Conservation (phyloP, 805 yeast species). For the Cyberlindnera japonica region DNA sequence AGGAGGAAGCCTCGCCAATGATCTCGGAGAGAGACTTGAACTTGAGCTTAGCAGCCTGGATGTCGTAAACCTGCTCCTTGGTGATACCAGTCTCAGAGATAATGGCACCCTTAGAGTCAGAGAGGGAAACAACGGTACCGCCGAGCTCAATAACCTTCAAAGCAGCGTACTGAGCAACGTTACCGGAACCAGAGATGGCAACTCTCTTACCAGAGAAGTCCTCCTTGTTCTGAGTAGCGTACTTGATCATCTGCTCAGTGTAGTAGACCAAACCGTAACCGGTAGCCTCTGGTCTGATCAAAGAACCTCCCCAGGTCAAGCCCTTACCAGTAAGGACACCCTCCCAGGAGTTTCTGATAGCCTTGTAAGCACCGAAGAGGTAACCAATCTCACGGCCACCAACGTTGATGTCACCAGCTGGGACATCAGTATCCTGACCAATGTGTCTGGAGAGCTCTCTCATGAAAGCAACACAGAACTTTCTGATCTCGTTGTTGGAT, state of each 20-base stretch:
- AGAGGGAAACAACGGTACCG: constrained; percentile 87
- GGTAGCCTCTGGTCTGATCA: constrained; percentile 98
- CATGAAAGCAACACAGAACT: constrained; percentile 96
- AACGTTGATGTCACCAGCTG: constrained; percentile 99
- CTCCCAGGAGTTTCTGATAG: constrained; percentile 85
- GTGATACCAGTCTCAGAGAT: constrained; percentile 80
- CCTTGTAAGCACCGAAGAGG: constrained; percentile 96
- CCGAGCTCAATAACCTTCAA: constrained; percentile 96
- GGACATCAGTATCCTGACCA: constrained; percentile 96
- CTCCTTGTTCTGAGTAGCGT: constrained; percentile 87
- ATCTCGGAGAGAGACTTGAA: constrained; percentile 73
- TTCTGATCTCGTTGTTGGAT: constrained; percentile 90
- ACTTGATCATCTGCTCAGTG: constrained; percentile 96
- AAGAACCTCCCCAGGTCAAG: constrained; percentile 97
- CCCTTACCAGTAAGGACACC: constrained; percentile 99
- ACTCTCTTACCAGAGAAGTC: constrained; percentile 90
- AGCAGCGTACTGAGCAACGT: constrained; percentile 99
- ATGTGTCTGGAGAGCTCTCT: constrained; percentile 92
- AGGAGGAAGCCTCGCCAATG: constrained; percentile 51
- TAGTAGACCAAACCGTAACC: constrained; percentile 97
- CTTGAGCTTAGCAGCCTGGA: constrained; percentile 75
- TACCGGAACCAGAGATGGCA: constrained; percentile 97
- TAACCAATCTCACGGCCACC: constrained; percentile 75
- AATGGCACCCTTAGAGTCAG: constrained; percentile 92
- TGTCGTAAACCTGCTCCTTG: constrained; percentile 69